Base-by-base conservation (phyloP, 2,329 filamentous ascomycete genomes). In the Nannizziopsis barbatae region DNA sequence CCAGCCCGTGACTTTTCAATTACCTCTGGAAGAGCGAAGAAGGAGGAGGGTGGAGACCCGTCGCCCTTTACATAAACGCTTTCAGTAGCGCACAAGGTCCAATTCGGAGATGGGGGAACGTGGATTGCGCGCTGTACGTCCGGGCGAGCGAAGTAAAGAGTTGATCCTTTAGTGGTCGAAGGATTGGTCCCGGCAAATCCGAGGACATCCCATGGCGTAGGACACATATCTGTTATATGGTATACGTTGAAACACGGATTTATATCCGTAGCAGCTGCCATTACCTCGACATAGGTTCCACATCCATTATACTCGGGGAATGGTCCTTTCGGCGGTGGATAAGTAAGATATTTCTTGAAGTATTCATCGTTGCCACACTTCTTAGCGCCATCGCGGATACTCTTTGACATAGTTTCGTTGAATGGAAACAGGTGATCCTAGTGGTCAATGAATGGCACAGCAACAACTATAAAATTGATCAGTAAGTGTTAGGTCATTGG, bases 171-270 rank as follows among this genome's bases (percentile, higher is more conserved):
- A 0, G 84, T 83, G 0, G 76, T 58, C 63, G 88, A 90, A 15
- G 65, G 62, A 47, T 79, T 70, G 2, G 74, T 73, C n/a, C 81
- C 80, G 0, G 83, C 80, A 64, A 83, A 82, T 12, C 79, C 79
- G 2, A 89, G 70, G 0, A 83, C 76, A 50, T 87, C 80, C 74
- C 78, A 86, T 1, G 77, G 69, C 2, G 80, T 55, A 0, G 86
- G 86, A 60, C 86, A 92, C 10, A 80, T 83, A 3, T 78, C 80
- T 2, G 77, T 77, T 11, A 90, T 75, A 42, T 84, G 77, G 65
- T 90, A 92, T 9, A 85, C 69, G 61, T 87, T 79, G 66, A 84
- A 93, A 69, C 86, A 92, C 0, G 86, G 86, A 66, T 92, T 92
- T 31, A 77, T 64, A 1, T 68, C 59, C 3, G 70, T 53, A 6